phyloP scores from a whole-genome alignment of 306 rosid species.

The Styphnolobium japonicum region DNA sequence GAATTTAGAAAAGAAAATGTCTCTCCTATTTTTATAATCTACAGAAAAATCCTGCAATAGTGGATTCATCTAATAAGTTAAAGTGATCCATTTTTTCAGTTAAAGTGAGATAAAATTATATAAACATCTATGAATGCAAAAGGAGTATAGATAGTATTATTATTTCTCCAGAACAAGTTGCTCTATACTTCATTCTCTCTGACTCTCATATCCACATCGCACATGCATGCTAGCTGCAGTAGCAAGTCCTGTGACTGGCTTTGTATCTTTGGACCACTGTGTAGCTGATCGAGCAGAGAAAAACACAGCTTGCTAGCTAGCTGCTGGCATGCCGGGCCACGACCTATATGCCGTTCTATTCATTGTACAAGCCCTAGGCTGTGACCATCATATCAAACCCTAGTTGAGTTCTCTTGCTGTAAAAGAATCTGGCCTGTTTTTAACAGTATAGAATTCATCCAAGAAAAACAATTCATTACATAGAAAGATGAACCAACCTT shows the following conservation, averaged over 20 bases:
- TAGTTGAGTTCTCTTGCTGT: not conserved
- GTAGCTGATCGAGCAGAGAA: constrained; percentile 27
- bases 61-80: too few relatives aligned
- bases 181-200: not conserved
- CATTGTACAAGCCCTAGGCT: constrained; percentile 35
- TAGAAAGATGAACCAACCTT: not conserved
- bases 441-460: not conserved
- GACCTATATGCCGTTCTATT: constrained; percentile 30
- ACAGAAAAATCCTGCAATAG: too few relatives aligned
- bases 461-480: not conserved
- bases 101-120: too few relatives aligned
- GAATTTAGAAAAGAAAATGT: too few relatives aligned
- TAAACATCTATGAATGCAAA: too few relatives aligned
- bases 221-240: constrained; percentile 26
- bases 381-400: constrained; percentile 34
- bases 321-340: constrained; percentile 26
- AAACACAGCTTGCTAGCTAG: constrained; percentile 24
- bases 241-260: constrained; percentile 10
- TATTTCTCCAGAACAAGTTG: not conserved
- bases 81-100: too few relatives aligned
- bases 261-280: constrained; percentile 35
- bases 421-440: not conserved
- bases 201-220: constrained; percentile 17
- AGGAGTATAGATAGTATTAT: too few relatives aligned
- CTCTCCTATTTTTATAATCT: too few relatives aligned